Evolutionary conservation across 441 rosid species (phyloP).

Genomic region (Oxalis stricta): DNA sequence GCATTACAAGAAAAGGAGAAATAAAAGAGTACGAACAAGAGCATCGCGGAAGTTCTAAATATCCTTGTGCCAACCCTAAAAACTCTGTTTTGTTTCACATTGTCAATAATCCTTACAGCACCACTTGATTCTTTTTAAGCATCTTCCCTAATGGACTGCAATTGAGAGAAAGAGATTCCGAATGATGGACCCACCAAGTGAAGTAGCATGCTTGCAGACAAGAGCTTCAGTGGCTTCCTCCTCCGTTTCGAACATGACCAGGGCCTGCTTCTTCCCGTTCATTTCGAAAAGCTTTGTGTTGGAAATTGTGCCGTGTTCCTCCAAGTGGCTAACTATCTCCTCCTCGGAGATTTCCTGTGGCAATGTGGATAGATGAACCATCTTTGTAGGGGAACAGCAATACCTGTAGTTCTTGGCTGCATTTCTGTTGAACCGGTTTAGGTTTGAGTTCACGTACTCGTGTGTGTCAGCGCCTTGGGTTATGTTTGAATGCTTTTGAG

Average conservation of each 20-base stretch:
- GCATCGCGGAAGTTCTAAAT: no score
- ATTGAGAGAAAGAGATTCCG: slow-evolving; percentile 96
- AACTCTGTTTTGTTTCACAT: no score
- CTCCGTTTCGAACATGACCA: slow-evolving; percentile 69
- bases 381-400: slow-evolving; percentile 96
- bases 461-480: slow-evolving; percentile 85
- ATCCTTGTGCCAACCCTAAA: no score
- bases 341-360: slow-evolving; percentile 83
- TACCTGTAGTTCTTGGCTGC: slow-evolving; percentile 96
- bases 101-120: no score
- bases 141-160: slow-evolving; percentile 59
- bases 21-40: no score
- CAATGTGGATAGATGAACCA: slow-evolving; percentile 84
- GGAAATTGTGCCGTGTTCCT: slow-evolving; percentile 58
- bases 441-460: slow-evolving; percentile 71
- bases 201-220: slow-evolving; percentile 80
- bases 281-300: slow-evolving; percentile 84
- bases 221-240: slow-evolving; percentile 94
- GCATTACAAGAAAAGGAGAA: no score
- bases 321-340: slow-evolving; percentile 62
- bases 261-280: slow-evolving; percentile 95
- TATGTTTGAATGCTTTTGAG: slow-evolving; percentile 80
- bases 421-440: slow-evolving; percentile 91
- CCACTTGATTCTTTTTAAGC: slow-evolving; percentile 17
- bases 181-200: slow-evolving; percentile 64